These are phyloP conservation scores for Blastobotrys muscicola DNA, from an alignment of 805 yeast species.

Conservation along the genomic window DNA sequence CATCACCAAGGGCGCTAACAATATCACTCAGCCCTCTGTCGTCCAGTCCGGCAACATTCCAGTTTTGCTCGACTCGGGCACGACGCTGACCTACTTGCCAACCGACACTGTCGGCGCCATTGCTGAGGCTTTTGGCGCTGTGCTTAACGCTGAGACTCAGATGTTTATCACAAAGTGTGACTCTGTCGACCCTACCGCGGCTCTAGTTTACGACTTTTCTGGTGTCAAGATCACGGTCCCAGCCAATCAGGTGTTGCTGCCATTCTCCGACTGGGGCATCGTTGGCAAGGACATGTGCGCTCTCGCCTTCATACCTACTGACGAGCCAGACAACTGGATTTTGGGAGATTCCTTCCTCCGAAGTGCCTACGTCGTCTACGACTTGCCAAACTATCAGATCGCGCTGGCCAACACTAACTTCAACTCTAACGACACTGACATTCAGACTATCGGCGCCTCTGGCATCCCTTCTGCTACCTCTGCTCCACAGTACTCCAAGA, in stretches of 20 bases:
- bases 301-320: background rate
- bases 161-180: slow-evolving; percentile 6
- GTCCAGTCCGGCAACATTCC: slow-evolving; percentile 14
- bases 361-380: slow-evolving; percentile 45
- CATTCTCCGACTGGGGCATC: background rate
- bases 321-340: slow-evolving; percentile 14
- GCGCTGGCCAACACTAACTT: slow-evolving; percentile 40
- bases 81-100: slow-evolving; percentile 45
- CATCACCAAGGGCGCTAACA: slow-evolving; percentile 4
- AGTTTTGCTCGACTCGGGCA: slow-evolving; percentile 51
- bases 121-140: slow-evolving; percentile 5
- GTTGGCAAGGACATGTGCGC: too few species aligned
- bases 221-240: slow-evolving; percentile 20
- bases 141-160: slow-evolving; percentile 1
- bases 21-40: background rate
- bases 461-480: background rate
- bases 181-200: slow-evolving; percentile 3
- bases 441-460: slow-evolving; percentile 18
- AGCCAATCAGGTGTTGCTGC: slow-evolving; percentile 15
- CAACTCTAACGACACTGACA: slow-evolving; percentile 15
- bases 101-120: slow-evolving; percentile 17
- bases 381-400: slow-evolving; percentile 30
- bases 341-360: slow-evolving; percentile 49
- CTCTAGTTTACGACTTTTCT: slow-evolving; percentile 13
- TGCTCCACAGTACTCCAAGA: slow-evolving; percentile 1